Evolutionary conservation across 129 eudicot species (phyloP), one percentile per base, ranked within the genome.

Genomic region (Centrapalus pauciflorus): DNA sequence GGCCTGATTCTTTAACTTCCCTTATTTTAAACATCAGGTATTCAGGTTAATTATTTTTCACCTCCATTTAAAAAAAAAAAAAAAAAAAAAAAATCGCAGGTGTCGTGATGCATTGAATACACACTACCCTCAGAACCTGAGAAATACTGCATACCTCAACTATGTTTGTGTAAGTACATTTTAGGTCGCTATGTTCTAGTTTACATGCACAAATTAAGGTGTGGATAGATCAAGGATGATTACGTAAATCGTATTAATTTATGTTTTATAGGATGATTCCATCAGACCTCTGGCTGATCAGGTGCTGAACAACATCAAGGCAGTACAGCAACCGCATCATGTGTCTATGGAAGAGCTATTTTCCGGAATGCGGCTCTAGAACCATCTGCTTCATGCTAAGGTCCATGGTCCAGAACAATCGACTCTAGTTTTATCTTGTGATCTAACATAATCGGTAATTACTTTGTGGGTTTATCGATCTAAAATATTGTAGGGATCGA

Each of bases 81-180:
- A n/a, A 12, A 72, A 49, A 19, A 3, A 35, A 35, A 35, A 35
- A 6, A 34, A 4, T 9, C 38, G 70, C 71, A 79, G 83, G 71
- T 55, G 56, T 12, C 33, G 9, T 67, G 50, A 41, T 55, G 34
- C 32, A 10, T 7, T 79, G 7, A 16, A 5, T 51, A 17, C 0
- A 8, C 6, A 14, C 37, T 63, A 66, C 26, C 83, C 83, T 7
- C 1, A 4, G 55, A 40, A 33, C 19, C 16, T 79, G 61, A 54
- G 25, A 23, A 13, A 56, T 25, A 8, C 60, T 33, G 23, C 43
- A 2, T 66, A 13, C 69, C 64, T 78, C 30, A 8, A 66, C 29
- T 28, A 25, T 26, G 16, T 66, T 20, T 32, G 49, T 66, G 82
- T 78, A 72, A 59, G 82, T 78, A 26, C 30, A 38, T 63, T 7